Evolutionary conservation across 2,329 filamentous ascomycete genomes (phyloP).

Genomic region (Fusarium sp.): DNA sequence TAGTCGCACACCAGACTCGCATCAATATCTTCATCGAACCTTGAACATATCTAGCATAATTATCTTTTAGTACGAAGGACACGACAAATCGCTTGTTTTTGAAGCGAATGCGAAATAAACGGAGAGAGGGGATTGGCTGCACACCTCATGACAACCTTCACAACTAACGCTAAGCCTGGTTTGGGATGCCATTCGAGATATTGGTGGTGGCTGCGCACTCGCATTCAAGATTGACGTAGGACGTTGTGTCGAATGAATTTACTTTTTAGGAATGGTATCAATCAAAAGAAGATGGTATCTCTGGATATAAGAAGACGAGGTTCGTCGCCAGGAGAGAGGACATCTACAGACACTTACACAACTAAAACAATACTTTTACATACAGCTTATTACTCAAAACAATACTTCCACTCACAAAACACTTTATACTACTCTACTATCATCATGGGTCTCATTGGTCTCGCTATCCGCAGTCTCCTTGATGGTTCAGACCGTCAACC

Average conservation of each 20-base stretch:
- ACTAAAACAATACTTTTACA: background rate
- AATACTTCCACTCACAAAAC: background rate
- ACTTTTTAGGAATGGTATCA: constrained; percentile 24
- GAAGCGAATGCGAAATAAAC: constrained; percentile 26
- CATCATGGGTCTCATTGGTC: constrained; percentile 42
- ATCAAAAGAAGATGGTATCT: background rate
- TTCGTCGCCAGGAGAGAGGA: background rate
- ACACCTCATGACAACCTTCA: constrained; percentile 4
- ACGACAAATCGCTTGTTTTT: background rate
- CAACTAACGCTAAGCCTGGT: constrained; percentile 27
- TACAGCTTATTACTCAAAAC: background rate
- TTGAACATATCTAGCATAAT: background rate
- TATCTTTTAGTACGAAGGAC: background rate
- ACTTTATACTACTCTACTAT: background rate
- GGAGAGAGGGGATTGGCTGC: constrained; percentile 12
- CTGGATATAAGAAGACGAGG: constrained; percentile 22
- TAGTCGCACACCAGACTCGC: constrained; percentile 5
- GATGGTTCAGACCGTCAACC: constrained; percentile 3
- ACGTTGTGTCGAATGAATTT: constrained; percentile 31
- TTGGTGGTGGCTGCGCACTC: constrained; percentile 37
- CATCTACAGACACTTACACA: background rate
- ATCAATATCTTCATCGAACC: background rate
- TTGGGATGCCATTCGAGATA: constrained; percentile 39
- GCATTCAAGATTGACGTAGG: constrained; percentile 7
- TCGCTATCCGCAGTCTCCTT: constrained; percentile 21